Percentiles rank a stretch among this genome's conserved stretches.
Evolutionary conservation across 2,329 filamentous ascomycete species (phyloP).

Genomic region (Botrytis byssoidea): DNA sequence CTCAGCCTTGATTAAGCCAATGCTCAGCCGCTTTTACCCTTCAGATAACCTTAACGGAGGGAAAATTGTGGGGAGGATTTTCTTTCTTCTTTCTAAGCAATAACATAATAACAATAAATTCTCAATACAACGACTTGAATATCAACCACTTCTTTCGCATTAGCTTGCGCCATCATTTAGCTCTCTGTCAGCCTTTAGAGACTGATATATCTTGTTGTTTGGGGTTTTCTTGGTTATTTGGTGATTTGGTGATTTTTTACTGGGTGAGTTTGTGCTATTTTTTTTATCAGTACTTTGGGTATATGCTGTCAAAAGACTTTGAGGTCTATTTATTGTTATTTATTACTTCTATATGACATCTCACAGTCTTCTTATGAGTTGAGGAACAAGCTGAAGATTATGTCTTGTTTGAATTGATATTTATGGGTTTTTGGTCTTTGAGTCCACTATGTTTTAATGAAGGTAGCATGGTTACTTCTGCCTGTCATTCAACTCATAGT

Average conservation of each 20-base stretch:
- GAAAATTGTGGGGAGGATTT: background rate
- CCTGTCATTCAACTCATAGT: no score
- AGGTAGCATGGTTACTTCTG: no score
- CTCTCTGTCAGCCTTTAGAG: fast-evolving
- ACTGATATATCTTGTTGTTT: background rate
- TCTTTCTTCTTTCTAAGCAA: background rate
- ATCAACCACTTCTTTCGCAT: background rate
- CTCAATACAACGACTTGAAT: background rate
- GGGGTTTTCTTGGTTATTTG: background rate
- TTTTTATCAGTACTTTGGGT: no score
- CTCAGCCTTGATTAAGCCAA: background rate
- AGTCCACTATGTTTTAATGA: fast-evolving
- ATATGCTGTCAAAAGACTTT: fast-evolving
- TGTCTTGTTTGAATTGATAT: background rate
- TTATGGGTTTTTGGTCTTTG: background rate
- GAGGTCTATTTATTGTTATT: no score
- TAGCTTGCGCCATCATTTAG: background rate
- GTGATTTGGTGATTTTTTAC: no score
- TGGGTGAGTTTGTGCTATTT: background rate
- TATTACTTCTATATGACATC: fast-evolving
- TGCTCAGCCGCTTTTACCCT: background rate
- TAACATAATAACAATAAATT: background rate
- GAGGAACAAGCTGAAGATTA: background rate
- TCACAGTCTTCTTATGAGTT: fast-evolving
- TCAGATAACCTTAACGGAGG: background rate